Evolutionary conservation across 73 alveolate species (phyloP).

Genomic region (Symbiodinium natans): DNA sequence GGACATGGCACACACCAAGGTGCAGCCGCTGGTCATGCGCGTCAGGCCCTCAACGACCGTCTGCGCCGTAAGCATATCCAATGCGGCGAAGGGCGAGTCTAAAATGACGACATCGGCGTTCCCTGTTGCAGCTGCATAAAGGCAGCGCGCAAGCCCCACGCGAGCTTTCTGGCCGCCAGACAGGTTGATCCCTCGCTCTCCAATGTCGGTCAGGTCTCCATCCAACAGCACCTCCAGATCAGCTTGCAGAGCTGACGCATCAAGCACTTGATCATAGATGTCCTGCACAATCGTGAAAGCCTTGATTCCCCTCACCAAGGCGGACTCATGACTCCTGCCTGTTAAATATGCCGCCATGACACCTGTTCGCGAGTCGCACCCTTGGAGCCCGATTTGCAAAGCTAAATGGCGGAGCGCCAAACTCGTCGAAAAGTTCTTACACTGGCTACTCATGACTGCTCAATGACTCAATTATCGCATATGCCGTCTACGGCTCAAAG

Average conservation of each 20-base stretch:
- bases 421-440: too few species aligned
- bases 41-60: slow-evolving; percentile 40
- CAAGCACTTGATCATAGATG: slow-evolving; percentile 93
- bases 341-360: too few species aligned
- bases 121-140: slow-evolving; percentile 32
- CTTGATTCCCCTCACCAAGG: neutral
- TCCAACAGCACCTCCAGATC: slow-evolving; percentile 95
- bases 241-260: slow-evolving; percentile 90
- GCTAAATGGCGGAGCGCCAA: too few species aligned
- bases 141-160: slow-evolving; percentile 68
- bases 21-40: neutral
- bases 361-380: too few species aligned
- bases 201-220: slow-evolving; percentile 96
- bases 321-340: too few species aligned
- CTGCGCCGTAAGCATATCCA: slow-evolving; percentile 49
- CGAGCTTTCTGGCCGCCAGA: slow-evolving; percentile 91
- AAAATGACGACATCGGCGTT: neutral
- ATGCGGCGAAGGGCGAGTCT: slow-evolving; percentile 51
- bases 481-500: too few species aligned
- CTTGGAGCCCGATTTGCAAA: too few species aligned
- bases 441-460: too few species aligned
- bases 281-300: neutral
- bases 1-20: slow-evolving; percentile 49
- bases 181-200: slow-evolving; percentile 97
- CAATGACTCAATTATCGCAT: too few species aligned